These are phyloP conservation scores for Rhododendron ovatum DNA, from an alignment of 148 eudicot species.

Conservation along the genomic window DNA sequence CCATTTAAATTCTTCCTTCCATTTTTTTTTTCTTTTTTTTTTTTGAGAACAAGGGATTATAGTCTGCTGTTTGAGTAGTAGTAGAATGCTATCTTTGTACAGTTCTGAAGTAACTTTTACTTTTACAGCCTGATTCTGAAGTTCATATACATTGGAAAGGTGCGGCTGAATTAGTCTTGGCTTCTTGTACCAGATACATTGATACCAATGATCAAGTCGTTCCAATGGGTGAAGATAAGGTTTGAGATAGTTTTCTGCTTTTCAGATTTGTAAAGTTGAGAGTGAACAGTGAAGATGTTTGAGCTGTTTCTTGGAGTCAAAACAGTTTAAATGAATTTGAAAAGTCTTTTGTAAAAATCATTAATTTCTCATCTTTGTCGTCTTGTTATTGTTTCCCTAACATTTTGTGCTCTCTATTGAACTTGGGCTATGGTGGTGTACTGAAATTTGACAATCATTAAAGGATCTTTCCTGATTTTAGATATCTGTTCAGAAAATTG, in stretches of 20 bases:
- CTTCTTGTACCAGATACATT: slow-evolving; percentile 57
- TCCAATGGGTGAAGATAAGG: slow-evolving; percentile 64
- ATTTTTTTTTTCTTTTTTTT: background rate
- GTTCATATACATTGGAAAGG: slow-evolving; percentile 95
- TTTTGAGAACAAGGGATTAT: background rate
- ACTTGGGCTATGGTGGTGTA: background rate
- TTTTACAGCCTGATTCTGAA: slow-evolving; percentile 47
- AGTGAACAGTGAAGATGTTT: background rate
- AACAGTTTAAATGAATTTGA: no score
- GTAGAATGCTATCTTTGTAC: background rate
- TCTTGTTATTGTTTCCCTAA: background rate
- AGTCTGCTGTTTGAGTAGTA: background rate
- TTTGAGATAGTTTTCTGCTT: slow-evolving; percentile 19
- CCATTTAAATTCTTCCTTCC: background rate
- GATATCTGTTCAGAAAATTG: background rate
- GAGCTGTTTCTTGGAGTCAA: background rate
- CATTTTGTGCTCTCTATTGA: background rate
- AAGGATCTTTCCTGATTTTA: background rate
- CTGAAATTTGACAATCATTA: background rate
- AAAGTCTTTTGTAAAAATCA: background rate
- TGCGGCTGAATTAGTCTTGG: slow-evolving; percentile 90
- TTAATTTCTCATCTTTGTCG: background rate
- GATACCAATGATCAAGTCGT: slow-evolving; percentile 45
- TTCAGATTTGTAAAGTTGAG: background rate
- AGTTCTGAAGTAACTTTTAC: background rate